phyloP scores from a whole-genome alignment of 164 flowering plant genomes.

The Protea cynaroides region DNA sequence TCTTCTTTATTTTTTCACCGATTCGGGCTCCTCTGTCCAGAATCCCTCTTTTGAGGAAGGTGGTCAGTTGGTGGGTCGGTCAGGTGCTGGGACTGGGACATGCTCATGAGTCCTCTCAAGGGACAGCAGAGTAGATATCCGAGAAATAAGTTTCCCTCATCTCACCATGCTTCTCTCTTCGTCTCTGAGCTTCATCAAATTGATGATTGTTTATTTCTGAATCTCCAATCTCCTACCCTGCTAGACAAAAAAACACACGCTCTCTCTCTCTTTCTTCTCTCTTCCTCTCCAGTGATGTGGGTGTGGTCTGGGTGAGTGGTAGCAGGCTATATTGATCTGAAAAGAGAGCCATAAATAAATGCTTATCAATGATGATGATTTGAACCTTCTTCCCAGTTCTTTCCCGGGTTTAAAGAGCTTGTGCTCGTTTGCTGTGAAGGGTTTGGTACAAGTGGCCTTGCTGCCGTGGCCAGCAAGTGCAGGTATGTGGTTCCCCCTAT shows the following conservation, averaged over 20 bases:
- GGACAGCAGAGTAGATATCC: no score
- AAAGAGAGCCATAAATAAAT: constrained; percentile 18
- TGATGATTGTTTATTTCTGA: neutral
- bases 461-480: constrained; percentile 57
- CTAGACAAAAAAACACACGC: no score
- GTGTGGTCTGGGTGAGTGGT: neutral
- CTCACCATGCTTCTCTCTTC: neutral
- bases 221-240: neutral
- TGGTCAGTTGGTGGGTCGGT: no score
- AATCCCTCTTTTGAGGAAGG: no score
- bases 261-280: no score
- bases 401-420: constrained; percentile 56
- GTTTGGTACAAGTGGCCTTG: constrained; percentile 75
- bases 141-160: constrained; percentile 4
- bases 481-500: constrained; percentile 30
- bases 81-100: no score
- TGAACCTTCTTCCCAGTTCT: constrained; percentile 36
- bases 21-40: no score
- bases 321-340: neutral
- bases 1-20: no score
- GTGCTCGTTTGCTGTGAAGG: constrained; percentile 79
- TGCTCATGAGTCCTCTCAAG: no score
- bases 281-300: neutral
- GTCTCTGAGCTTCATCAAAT: neutral
- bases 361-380: constrained; percentile 67